Conservation (phyloP, 2,329 filamentous ascomycete species). For the Fusarium mexicanum region DNA sequence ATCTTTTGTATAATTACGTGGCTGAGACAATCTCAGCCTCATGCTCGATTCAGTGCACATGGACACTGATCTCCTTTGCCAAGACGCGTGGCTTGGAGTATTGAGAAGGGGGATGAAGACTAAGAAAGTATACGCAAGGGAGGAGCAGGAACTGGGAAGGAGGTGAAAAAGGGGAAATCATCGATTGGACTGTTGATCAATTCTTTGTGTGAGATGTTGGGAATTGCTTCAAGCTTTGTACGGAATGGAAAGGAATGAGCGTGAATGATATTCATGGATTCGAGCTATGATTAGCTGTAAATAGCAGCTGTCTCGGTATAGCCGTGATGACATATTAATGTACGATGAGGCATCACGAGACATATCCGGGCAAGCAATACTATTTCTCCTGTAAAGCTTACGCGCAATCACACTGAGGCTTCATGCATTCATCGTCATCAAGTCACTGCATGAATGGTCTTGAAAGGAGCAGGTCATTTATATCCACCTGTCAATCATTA, state of each 20-base stretch:
- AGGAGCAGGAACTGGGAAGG: background rate
- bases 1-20: conserved; percentile 30
- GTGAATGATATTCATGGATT: conserved; percentile 4
- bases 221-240: conserved; percentile 1
- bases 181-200: background rate
- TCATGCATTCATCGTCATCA: background rate
- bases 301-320: background rate
- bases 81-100: background rate
- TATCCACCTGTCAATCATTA: conserved; percentile 5
- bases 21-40: conserved; percentile 28
- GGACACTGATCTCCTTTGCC: conserved; percentile 11
- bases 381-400: background rate
- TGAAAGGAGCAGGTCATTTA: background rate
- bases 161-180: background rate
- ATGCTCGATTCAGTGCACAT: background rate
- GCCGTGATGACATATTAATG: conserved; percentile 1
- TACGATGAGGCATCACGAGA: conserved; percentile 11
- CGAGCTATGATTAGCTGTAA: conserved; percentile 10
- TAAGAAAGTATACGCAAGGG: conserved; percentile 17
- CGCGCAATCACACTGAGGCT: background rate
- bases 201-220: background rate
- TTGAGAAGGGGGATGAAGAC: background rate
- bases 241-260: conserved; percentile 14
- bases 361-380: background rate
- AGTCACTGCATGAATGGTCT: background rate